phyloP scores from a whole-genome alignment of 2,329 filamentous ascomycete species.

The Pestalotiopsis sp. region DNA sequence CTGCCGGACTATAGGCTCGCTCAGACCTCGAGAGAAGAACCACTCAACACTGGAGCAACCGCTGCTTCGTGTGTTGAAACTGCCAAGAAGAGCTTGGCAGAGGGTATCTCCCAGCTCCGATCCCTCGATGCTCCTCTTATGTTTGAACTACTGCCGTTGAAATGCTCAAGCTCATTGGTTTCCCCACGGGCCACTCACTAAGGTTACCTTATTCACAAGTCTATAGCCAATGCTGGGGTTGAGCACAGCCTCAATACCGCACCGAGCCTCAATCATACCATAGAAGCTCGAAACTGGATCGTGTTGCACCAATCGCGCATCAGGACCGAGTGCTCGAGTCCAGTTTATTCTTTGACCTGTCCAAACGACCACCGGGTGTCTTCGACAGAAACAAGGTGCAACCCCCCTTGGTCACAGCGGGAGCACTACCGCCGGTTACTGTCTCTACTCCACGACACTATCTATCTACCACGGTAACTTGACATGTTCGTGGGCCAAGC shows the following conservation, averaged over 20 bases:
- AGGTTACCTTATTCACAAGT: constrained; percentile 5
- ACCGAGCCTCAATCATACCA: background rate
- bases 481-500: background rate
- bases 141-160: background rate
- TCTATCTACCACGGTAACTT: background rate
- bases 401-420: background rate
- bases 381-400: background rate
- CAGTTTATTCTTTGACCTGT: constrained; percentile 1
- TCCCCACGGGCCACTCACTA: background rate
- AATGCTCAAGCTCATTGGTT: constrained; percentile 5
- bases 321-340: background rate
- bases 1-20: background rate
- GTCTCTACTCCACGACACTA: background rate
- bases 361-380: background rate
- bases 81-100: constrained; percentile 11
- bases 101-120: background rate
- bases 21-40: background rate
- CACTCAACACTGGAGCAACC: background rate
- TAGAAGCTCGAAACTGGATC: background rate
- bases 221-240: constrained; percentile 6
- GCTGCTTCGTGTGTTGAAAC: background rate
- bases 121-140: background rate
- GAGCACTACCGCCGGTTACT: background rate
- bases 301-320: constrained; percentile 9
- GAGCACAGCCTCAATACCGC: constrained; percentile 6